Percentiles rank a stretch among this genome's conserved stretches.
phyloP scores from a whole-genome alignment of 371 early-diverging fungal species.

The Haplosporangium sp. region DNA sequence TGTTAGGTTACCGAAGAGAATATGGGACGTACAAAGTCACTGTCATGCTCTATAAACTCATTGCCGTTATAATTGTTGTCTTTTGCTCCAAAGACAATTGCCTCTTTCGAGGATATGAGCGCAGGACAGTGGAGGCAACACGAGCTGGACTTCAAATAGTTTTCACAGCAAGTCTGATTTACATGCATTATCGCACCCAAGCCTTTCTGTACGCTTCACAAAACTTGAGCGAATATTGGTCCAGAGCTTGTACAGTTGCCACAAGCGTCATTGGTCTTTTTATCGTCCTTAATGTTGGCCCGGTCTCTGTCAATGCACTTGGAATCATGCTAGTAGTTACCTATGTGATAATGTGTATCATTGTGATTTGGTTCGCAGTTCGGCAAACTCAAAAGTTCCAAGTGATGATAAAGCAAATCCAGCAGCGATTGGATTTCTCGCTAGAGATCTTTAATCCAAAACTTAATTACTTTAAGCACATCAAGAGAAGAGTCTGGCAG shows the following conservation, averaged over 20 bases:
- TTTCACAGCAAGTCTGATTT: constrained; percentile 45
- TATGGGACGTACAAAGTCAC: constrained; percentile 64
- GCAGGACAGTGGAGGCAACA: constrained; percentile 58
- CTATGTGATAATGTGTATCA: constrained; percentile 41
- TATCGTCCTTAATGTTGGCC: constrained; percentile 48
- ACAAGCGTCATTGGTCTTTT: constrained; percentile 57
- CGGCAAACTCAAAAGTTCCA: constrained; percentile 56
- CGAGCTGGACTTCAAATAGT: constrained; percentile 60
- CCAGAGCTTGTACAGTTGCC: constrained; percentile 55
- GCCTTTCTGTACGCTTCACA: constrained; percentile 56
- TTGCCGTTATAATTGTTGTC: constrained; percentile 56
- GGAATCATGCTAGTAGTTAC: constrained; percentile 41
- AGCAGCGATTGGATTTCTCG: constrained; percentile 54
- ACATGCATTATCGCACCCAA: constrained; percentile 53
- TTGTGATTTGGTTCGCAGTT: constrained; percentile 54
- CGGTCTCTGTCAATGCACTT: constrained; percentile 25
- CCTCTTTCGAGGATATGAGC: constrained; percentile 56
- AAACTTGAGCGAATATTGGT: constrained; percentile 59
- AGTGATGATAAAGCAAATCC: constrained; percentile 53
- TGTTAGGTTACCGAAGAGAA: constrained; percentile 56
- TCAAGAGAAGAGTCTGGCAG: constrained; percentile 65
- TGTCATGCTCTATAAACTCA: constrained; percentile 64
- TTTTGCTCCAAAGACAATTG: constrained; percentile 70
- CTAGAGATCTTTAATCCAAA: constrained; percentile 54
- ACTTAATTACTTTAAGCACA: constrained; percentile 56